Conservation (phyloP, 257 asterid genomes). For the Solanum paucissectum region DNA sequence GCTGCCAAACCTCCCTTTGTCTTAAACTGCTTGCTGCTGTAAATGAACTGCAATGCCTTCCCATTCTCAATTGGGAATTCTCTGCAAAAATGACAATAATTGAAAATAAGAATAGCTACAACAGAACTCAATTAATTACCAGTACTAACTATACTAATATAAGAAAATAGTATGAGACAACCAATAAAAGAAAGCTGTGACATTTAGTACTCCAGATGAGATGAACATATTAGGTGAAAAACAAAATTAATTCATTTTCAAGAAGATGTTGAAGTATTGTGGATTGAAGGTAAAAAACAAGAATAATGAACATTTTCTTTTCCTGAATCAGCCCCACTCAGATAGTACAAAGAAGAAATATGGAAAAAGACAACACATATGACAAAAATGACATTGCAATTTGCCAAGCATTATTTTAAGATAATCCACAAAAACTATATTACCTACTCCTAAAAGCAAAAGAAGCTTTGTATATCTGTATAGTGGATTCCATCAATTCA, state of each 20-base stretch:
- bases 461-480: slow-evolving; percentile 85
- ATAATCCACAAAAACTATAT: not conserved
- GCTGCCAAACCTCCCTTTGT: too few species aligned
- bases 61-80: too few species aligned
- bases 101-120: too few species aligned
- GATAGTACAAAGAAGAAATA: not conserved
- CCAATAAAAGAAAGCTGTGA: not conserved
- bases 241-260: not conserved
- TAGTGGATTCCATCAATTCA: slow-evolving; percentile 76
- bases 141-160: not conserved
- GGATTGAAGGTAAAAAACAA: not conserved
- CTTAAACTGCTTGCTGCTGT: too few species aligned
- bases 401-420: not conserved
- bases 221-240: not conserved
- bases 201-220: not conserved
- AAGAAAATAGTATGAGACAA: not conserved
- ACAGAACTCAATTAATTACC: not conserved
- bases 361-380: not conserved
- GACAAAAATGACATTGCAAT: not conserved
- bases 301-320: not conserved
- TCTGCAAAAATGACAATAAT: too few species aligned
- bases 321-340: not conserved
- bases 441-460: slow-evolving; percentile 86
- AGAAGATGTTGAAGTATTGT: not conserved
- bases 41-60: too few species aligned